phyloP scores from a whole-genome alignment of 352 stramenopile species.

The Phytophthora uliginosa region DNA sequence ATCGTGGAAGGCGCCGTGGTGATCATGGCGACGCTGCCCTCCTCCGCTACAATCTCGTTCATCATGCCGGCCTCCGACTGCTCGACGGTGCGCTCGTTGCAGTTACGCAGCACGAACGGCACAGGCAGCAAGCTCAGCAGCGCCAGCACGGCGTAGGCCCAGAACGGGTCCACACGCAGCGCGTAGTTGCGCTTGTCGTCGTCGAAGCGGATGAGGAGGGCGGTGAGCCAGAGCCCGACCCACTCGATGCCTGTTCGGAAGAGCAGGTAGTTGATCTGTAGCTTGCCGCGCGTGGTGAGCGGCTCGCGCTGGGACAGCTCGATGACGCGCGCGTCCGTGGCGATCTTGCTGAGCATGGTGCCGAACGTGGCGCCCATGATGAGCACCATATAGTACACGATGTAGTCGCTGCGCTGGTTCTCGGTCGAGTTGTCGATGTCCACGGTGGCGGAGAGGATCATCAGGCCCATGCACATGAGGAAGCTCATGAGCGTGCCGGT shows the following conservation, averaged over 20 bases:
- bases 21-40: conserved; percentile 38
- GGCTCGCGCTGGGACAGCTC: conserved; percentile 85
- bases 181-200: conserved; percentile 51
- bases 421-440: conserved; percentile 42
- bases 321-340: conserved; percentile 84
- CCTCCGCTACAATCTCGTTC: conserved; percentile 35
- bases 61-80: conserved; percentile 35
- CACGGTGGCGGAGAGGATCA: conserved; percentile 58
- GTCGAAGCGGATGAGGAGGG: conserved; percentile 57
- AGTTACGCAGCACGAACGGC: conserved; percentile 74
- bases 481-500: conserved; percentile 73
- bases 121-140: conserved; percentile 66
- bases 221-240: conserved; percentile 58
- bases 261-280: conserved; percentile 86
- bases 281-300: conserved; percentile 66
- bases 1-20: conserved; percentile 11
- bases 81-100: conserved; percentile 55
- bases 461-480: conserved; percentile 60
- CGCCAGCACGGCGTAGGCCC: conserved; percentile 58
- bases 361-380: conserved; percentile 86
- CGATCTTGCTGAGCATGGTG: conserved; percentile 89
- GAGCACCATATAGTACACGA: conserved; percentile 63
- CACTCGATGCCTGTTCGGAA: conserved; percentile 66
- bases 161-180: conserved; percentile 62
- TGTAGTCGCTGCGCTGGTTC: conserved; percentile 40